These are phyloP conservation scores for Thraustochytrium sp. DNA, from an alignment of 352 stramenopile genomes.

Conservation along the genomic window DNA sequence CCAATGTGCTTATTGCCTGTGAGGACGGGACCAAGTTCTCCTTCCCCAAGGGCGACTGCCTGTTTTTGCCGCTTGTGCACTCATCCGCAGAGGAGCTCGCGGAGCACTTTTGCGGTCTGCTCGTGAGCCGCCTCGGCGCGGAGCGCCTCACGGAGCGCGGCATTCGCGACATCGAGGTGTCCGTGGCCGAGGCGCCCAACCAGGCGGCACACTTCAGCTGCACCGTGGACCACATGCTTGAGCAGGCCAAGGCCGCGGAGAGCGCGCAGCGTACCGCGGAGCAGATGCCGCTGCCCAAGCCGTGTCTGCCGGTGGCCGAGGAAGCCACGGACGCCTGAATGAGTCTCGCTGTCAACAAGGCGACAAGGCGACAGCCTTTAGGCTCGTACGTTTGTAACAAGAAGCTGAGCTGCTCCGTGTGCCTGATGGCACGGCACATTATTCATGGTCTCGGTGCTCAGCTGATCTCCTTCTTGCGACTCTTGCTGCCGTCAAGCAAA, in stretches of 20 bases:
- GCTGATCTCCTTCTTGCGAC: too few species aligned
- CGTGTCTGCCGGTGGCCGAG: not conserved
- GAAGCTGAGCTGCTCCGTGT: too few species aligned
- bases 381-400: too few species aligned
- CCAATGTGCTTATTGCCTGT: conserved; percentile 80
- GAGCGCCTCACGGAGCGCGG: conserved; percentile 54
- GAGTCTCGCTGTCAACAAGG: too few species aligned
- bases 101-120: conserved; percentile 73
- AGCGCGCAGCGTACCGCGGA: not conserved
- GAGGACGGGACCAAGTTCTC: conserved; percentile 89
- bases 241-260: not conserved
- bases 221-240: not conserved
- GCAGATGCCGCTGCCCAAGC: not conserved
- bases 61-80: conserved; percentile 90
- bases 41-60: conserved; percentile 89
- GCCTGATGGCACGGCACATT: too few species aligned
- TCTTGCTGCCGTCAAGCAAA: too few species aligned
- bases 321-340: not conserved
- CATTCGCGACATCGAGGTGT: conserved; percentile 76
- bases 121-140: conserved; percentile 56
- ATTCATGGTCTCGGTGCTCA: too few species aligned
- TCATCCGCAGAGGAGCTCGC: conserved; percentile 92
- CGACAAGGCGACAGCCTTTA: too few species aligned
- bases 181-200: conserved; percentile 81
- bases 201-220: conserved; percentile 59